Base-by-base conservation (phyloP, 768 basidiomycete genomes). In the Mycena venus region DNA sequence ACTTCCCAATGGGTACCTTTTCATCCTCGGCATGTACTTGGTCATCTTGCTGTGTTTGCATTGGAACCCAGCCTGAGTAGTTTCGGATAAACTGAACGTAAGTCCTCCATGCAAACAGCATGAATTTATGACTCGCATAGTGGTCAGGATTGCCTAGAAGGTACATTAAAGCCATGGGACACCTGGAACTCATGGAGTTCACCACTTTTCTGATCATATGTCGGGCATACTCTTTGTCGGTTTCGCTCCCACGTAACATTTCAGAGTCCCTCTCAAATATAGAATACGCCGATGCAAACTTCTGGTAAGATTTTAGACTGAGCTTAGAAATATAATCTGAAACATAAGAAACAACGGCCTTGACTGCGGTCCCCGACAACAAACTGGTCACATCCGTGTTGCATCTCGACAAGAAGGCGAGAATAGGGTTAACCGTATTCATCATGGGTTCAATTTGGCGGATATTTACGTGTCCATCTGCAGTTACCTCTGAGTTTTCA, bases 81-180 rank as follows among this genome's bases (percentile, higher is more conserved):
- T 9, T 8, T 1, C 25, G 19, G 5, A 68, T 21, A n/a, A 42
- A 68, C 4, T n/a, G 21, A 1, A 81, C 77, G 71, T 73, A 82
- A 8, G 49, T 5, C 60, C 73, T 68, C 85, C 84, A 86, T 47
- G 75, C 80, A 42, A 84, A 82, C 4, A 74, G n/a, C 2, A 76
- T 66, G 68, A 83, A 85, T 21, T n/a, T 63, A 55, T 81, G 79
- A 65, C 70, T 58, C 5, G 55, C 31, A 19, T 58, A 58, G 27
- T 58, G 55, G 17, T 58, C 55, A 1, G 55, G 83, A 74, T 80
- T 68, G 2, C 79, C 80, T 2, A 84, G 56, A 2, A 85, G 49
- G 69, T 85, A 83, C 59, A 81, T 32, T 27, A 70, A 78, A 0
- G 77, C 78, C 80, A 85, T 80, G 0, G 84, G 85, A 38, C 71